Evolutionary conservation across 495 filamentous ascomycete species (phyloP), one percentile per base, ranked within the genome.

Genomic region (Talaromyces adpressus): DNA sequence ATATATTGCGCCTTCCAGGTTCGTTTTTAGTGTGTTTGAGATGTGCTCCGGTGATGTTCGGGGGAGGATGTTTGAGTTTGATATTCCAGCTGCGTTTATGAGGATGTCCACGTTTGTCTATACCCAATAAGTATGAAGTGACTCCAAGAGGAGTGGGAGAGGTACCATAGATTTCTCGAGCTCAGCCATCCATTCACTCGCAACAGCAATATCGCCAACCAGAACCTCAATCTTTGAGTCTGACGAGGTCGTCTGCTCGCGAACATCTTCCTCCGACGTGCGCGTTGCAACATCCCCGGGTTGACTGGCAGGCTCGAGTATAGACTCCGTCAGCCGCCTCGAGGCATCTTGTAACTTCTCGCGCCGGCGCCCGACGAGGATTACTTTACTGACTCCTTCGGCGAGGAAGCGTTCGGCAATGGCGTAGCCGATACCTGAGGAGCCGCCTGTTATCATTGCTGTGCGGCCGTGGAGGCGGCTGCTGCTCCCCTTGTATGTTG

Each of bases 21-120:
- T 96, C 41, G 86, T 90, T 2, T 76, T 69, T 2, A 94, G 62
- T 6, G 88, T 70, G 2, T 73, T 64, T 0, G 85, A 73, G 34
- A 89, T 72, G 0, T 79, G 70, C 0, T 63, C 63, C 0, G 72
- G 56, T 6, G 69, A 52, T 0, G 80, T 80, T 6, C 72, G 73
- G 23, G 85, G 69, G 3, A 93, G 79, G 2, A 90, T 78, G 1
- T 77, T 79, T 6, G 74, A 77, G 29, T 88, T 84, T 1, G 86
- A 79, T 14, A 91, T 75, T 16, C 91, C 91, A 0, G 91, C 91
- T 16, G 87, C 87, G 71, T 93, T 93, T 63, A 93, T 77, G 5
- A 93, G 83, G 56, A 91, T 78, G 68, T 92, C 84, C 52, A 87
- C 74, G 25, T 65, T 62, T 62, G 67, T 65, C 79, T 82, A 57